A percentile compares a stretch with the other conserved stretches of the same genome.
Conservation (phyloP, 306 rosid species). For the Begonia fuchsioides region DNA sequence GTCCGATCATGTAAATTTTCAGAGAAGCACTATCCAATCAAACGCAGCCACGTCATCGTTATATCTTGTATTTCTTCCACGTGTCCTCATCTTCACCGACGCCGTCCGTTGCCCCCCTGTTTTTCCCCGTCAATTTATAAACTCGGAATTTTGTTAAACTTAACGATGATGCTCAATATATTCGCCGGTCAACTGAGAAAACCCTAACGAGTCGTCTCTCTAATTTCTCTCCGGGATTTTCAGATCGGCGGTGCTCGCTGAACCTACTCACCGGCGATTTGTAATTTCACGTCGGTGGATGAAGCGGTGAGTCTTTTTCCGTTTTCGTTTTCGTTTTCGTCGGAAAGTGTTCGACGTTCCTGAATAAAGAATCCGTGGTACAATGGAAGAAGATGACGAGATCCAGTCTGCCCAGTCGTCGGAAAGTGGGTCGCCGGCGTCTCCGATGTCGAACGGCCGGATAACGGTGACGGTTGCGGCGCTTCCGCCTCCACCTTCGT, state of each 20-base stretch:
- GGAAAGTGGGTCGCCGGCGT: constrained; percentile 52
- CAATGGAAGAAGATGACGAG: constrained; percentile 85
- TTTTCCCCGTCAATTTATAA: constrained; percentile 44
- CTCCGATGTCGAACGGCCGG: constrained; percentile 44
- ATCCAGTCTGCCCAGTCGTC: constrained; percentile 61
- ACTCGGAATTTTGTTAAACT: constrained; percentile 1
- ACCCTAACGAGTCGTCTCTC: constrained; percentile 17
- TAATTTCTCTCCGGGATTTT: constrained; percentile 5
- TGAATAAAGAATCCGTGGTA: not conserved
- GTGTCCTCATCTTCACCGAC: constrained; percentile 34
- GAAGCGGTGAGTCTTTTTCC: too few relatives aligned
- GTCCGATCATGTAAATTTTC: too few relatives aligned
- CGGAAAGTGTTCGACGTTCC: too few relatives aligned
- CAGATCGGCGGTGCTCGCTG: constrained; percentile 17
- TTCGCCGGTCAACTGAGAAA: constrained; percentile 42
- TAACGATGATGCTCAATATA: constrained; percentile 1
- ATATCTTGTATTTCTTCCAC: constrained; percentile 10
- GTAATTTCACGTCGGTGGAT: too few relatives aligned
- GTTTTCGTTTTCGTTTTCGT: too few relatives aligned
- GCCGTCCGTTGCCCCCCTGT: constrained; percentile 39
- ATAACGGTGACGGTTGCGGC: constrained; percentile 83
- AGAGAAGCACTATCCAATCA: constrained; percentile 27
- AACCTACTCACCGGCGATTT: not conserved
- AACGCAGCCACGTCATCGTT: constrained; percentile 11
- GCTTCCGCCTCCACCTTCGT: constrained; percentile 23